Base-by-base conservation (phyloP, 805 yeast genomes). In the Lipomyces kockii region DNA sequence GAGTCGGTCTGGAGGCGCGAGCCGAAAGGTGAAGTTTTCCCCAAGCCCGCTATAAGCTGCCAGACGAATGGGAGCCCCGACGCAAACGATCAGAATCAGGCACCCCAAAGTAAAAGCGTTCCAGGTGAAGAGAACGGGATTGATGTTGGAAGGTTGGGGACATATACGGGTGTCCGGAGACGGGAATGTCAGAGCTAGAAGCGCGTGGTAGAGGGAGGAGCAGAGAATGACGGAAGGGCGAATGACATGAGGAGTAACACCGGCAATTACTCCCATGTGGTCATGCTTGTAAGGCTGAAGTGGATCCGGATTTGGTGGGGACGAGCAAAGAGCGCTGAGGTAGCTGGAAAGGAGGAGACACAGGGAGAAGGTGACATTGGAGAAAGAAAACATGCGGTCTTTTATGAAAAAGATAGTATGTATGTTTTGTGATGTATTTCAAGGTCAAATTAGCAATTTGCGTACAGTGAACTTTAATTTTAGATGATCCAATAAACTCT, bases 111-210 rank as follows among this genome's bases (percentile, higher is more conserved):
- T 39, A 39, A 9, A 22, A 39, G 49, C 20, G 49, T 39, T 39
- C 49, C 49, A 39, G 49, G 49, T 39, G 49, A 39, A 39, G 20
- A 39, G 49, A 39, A 39, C 49, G 49, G 49, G 49, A 22, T 39
- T 39, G n/a, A 39, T 11, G 20, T 39, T 11, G 2, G 49, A 39
- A 39, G 49, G 49, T 4, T 39, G 12, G 49, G 14, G 49, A 17
- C 49, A 39, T 39, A 39, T 39, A 17, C 20, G 49, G 7, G 17
- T 39, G 49, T 39, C 49, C 0, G 20, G 20, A 39, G n/a, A 39
- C 6, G 49, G 49, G 49, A 39, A 39, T 22, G 49, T 14, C 49
- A 39, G 49, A 14, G 49, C 20, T 14, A 39, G 49, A 12, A 39
- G 49, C 49, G 49, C 49, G 20, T 39, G 49, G 49, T 39, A 39